Evolutionary conservation across 352 stramenopile species (phyloP), one percentile per base, ranked within the genome.

Genomic region (Pythium guiyangense): DNA sequence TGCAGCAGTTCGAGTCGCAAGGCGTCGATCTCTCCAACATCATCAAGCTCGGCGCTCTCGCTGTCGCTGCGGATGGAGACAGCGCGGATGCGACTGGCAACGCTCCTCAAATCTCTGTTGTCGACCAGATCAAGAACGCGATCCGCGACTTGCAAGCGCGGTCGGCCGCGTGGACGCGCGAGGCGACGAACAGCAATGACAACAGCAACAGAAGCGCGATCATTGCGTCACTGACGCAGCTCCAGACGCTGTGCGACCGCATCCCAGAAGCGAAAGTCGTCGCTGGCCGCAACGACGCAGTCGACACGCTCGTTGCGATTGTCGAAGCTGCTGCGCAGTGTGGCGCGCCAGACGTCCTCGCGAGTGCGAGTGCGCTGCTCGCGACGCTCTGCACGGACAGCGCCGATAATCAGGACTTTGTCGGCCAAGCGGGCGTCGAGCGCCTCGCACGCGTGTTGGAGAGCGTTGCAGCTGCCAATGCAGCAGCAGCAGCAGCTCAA

Each of bases 1-100:
- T 96, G 34, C 63, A 83, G 60, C 88, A 97, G 69, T 96, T 97
- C 49, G 69, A 84, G 58, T 90, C 82, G 37, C 84, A 96, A 62
- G 84, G 83, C 49, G 86, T 96, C 42, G 86, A 96, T 62, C 66
- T 96, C 26, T 90, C 77, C 47, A 91, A 88, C 57, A 82, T 92
- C 57, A 86, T 92, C 52, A 94, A 91, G 66, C 66, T 44, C 26
- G 35, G 63, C 35, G 20, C 42, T 26, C 29, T 51, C 3, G 22
- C 42, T 40, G 12, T 40, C 46, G 49, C 64, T 20, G 53, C 47
- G 2, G 20, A 31, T 22, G 45, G 31, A 11, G 22, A 15, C 18
- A 46, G n/a, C n/a, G n/a, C 27, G n/a, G 42, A 29, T 4, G 14
- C 12, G 20, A 48, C 26, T 2, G 54, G 2, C 11, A 22, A 45